These are phyloP conservation scores for Coniosporium tulheliwenetii DNA, from an alignment of 2,329 filamentous ascomycete genomes.

Conservation along the genomic window DNA sequence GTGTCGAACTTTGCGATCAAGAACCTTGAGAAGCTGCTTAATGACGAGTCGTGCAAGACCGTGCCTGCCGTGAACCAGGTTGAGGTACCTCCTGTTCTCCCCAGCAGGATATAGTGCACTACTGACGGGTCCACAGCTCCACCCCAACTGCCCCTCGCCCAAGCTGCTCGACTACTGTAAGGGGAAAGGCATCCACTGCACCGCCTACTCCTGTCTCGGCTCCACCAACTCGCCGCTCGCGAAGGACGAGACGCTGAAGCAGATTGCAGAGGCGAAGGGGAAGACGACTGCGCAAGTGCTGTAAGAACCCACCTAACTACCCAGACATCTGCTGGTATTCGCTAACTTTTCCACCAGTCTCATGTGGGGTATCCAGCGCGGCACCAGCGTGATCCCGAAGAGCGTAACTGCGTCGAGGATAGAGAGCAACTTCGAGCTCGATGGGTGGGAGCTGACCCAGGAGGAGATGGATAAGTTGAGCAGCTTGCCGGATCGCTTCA, in stretches of 20 bases:
- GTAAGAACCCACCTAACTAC: constrained; percentile 6
- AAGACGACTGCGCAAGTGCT: constrained; percentile 62
- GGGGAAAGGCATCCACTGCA: constrained; percentile 58
- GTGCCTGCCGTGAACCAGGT: constrained; percentile 63
- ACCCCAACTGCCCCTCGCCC: constrained; percentile 67
- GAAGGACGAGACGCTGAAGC: constrained; percentile 47
- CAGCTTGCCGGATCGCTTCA: constrained; percentile 59
- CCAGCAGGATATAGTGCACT: too few species aligned
- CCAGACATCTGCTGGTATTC: too few species aligned
- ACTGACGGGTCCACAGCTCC: constrained; percentile 26
- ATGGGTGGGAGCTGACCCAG: constrained; percentile 56
- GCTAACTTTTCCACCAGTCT: constrained; percentile 21
- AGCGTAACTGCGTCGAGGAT: constrained; percentile 60
- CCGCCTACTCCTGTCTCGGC: constrained; percentile 60
- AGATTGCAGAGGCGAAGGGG: constrained; percentile 49
- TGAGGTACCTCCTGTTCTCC: constrained; percentile 34
- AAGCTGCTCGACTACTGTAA: constrained; percentile 61
- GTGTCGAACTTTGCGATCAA: constrained; percentile 71
- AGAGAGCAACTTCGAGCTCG: constrained; percentile 55
- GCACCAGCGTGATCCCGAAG: constrained; percentile 77
- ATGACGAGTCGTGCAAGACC: constrained; percentile 47
- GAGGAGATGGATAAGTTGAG: constrained; percentile 59
- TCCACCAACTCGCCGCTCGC: constrained; percentile 54
- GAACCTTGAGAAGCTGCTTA: constrained; percentile 46
- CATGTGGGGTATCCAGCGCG: constrained; percentile 67